These are phyloP conservation scores for Verticillium albo-atrum DNA, from an alignment of 2,329 filamentous ascomycete genomes.

Conservation along the genomic window DNA sequence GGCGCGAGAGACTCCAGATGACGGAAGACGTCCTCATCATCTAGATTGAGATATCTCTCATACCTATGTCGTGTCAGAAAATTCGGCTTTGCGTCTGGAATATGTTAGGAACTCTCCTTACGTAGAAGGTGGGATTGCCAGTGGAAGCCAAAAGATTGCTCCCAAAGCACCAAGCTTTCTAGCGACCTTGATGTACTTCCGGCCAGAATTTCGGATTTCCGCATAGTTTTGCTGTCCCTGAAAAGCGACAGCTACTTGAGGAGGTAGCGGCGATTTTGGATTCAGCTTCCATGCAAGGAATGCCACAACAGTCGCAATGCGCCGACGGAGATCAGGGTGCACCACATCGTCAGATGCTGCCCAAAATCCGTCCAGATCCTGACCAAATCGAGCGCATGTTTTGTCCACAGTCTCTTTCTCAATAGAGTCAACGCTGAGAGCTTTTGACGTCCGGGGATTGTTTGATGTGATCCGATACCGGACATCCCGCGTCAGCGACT, in stretches of 20 bases:
- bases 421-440: conserved; percentile 15
- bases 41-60: conserved; percentile 27
- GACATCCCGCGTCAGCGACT: conserved; percentile 20
- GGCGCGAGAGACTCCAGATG: conserved; percentile 18
- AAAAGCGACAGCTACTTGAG: conserved; percentile 9
- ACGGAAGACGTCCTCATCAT: conserved; percentile 23
- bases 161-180: conserved; percentile 22
- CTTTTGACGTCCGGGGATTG: conserved; percentile 25
- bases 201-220: conserved; percentile 24
- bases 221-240: conserved; percentile 15
- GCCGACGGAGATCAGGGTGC: conserved; percentile 19
- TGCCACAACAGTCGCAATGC: conserved; percentile 22
- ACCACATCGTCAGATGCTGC: conserved; percentile 2
- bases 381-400: conserved; percentile 4
- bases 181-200: conserved; percentile 28
- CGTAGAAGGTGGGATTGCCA: conserved; percentile 26
- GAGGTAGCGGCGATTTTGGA: conserved; percentile 5
- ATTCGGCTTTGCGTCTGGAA: no score
- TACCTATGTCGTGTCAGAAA: conserved; percentile 16
- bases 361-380: conserved; percentile 21
- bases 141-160: conserved; percentile 24
- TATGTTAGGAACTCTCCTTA: conserved; percentile 12
- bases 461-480: conserved; percentile 23
- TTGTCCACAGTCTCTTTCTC: conserved; percentile 10
- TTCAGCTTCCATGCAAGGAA: conserved; percentile 22